These are phyloP conservation scores for Aspergillus kassunensis DNA, from an alignment of 495 filamentous ascomycete species.

Conservation along the genomic window DNA sequence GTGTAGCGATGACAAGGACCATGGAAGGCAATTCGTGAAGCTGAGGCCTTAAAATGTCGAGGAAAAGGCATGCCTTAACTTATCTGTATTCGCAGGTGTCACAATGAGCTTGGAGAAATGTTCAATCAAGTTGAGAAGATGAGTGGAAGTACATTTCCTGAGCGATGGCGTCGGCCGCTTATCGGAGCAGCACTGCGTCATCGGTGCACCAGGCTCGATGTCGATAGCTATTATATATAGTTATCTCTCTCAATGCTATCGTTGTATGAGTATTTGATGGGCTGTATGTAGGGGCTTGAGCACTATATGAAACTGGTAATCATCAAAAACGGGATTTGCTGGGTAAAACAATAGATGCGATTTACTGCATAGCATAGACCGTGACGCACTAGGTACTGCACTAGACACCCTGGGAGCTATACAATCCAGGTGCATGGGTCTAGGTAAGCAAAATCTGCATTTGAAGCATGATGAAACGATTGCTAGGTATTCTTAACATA, in stretches of 20 bases:
- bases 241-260: too few relatives aligned
- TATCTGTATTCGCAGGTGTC: not conserved
- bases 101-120: not conserved
- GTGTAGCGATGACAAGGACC: not conserved
- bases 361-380: too few relatives aligned
- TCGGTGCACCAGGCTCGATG: conserved; percentile 13
- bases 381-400: too few relatives aligned
- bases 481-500: too few relatives aligned
- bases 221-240: too few relatives aligned
- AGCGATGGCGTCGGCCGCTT: conserved; percentile 14
- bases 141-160: not conserved
- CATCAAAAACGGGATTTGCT: too few relatives aligned
- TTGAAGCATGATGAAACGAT: too few relatives aligned
- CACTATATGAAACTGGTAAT: too few relatives aligned
- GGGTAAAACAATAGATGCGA: too few relatives aligned
- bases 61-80: conserved; percentile 18
- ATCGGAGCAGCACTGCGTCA: conserved; percentile 23
- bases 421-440: too few relatives aligned
- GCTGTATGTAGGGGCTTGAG: not conserved
- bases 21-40: not conserved
- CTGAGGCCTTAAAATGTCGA: conserved; percentile 12
- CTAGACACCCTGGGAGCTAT: too few relatives aligned
- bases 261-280: not conserved
- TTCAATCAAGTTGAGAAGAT: not conserved
- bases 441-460: too few relatives aligned